Base-by-base conservation (phyloP, 1,139 yeast species). In the Protomyces inouyei region DNA sequence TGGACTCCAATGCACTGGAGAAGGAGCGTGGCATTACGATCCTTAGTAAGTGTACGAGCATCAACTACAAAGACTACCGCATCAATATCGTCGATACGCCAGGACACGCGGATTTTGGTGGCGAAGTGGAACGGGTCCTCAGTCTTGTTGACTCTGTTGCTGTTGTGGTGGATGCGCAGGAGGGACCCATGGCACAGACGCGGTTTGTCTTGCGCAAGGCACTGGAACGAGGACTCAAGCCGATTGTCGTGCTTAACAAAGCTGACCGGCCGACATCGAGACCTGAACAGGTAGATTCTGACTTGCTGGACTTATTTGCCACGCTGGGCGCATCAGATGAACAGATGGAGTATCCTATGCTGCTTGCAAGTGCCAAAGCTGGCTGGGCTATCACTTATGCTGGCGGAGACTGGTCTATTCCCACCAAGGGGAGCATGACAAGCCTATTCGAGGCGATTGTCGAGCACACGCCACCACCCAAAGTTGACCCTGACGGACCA, bases 141-240 rank as follows among this genome's bases (percentile, higher is more conserved):
- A 97, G 98, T 1, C 87, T 96, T 0, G 93, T 98, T 78, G 96
- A 95, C 46, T 98, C 98, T 12, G 98, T 98, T 0, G 76, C 93
- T 59, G 75, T 93, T 55, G 76, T 93, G 32, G 96, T 93, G 0
- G 98, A 93, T 78, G 98, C 98, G 0, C 82, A 93, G 1, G 98
- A 93, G 72, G 98, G 98, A 56, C 91, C 93, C 3, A 97, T 91
- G 74, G 98, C 98, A 0, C 98, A 93, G 74, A 93, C 98, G 0
- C 81, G 86, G 53, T 98, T 95, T 74, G 98, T 98, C 1, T 89
- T 93, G 65, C 90, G 88, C 70, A 98, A 95, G 74, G 93, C 96
- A 9, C 86, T 87, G 70, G 84, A 83, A 64, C 85, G 93, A 0
- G 88, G 89, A 0, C 95, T 89, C 37, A 95, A 93, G 0, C 80